Base-by-base conservation (phyloP, 805 yeast genomes). In the Candida sithepensis region DNA sequence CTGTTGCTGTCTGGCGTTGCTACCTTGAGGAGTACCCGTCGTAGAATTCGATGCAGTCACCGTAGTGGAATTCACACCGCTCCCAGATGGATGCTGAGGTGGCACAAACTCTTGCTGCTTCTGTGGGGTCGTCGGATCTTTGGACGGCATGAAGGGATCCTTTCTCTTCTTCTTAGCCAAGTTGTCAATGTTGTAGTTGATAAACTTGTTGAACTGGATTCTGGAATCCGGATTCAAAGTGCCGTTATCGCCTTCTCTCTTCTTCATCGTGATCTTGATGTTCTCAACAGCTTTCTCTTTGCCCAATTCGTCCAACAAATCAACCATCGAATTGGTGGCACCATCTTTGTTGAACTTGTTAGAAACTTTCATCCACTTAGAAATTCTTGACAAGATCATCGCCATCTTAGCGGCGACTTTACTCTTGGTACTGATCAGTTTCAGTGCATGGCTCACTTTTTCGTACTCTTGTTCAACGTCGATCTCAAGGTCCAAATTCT, bases 241-340 rank as follows among this genome's bases (percentile, higher is more conserved):
- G 18, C 53, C 57, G 44, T 61, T 62, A 48, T 63, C 66, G 14
- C 66, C 65, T 28, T 51, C 58, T 24, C 47, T 54, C 33, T 54
- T 55, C 47, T 52, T 54, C 45, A 58, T 34, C 9, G 61, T 56
- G 23, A 62, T 48, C 43, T 48, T 60, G 43, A 67, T 63, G 43
- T 54, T 61, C 47, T 69, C 73, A n/a, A 69, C 65, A 2, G 72
- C 73, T 44, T 66, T 72, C 52, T 78, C 81, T 43, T 71, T 70
- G 9, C 77, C 82, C 46, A 79, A 70, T 59, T 81, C 82, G 52
- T 80, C 77, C 47, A 74, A 60, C 40, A 81, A 64, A 34, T 72
- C 73, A 48, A 79, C 67, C 66, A 79, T 77, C 13, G 84, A 82
- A 49, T 75, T 74, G n/a, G 72, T 67, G 39, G 81, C 83, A 16